A percentile compares a stretch with the other conserved stretches of the same genome.
phyloP scores from a whole-genome alignment of 805 yeast genomes.

The Spencermartinsiella europaea region DNA sequence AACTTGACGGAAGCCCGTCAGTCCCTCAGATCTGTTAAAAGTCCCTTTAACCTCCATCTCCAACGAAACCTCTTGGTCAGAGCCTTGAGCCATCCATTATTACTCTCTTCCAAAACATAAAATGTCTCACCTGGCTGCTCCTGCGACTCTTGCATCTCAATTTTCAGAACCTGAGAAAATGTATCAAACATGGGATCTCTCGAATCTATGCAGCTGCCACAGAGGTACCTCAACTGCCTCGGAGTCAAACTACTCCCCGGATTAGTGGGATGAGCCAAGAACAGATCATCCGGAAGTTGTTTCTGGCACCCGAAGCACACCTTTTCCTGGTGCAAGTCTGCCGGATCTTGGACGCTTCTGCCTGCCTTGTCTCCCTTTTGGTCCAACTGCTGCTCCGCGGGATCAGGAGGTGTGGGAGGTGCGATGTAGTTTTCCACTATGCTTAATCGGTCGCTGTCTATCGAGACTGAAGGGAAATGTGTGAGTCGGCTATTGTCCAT shows the following conservation, averaged over 20 bases:
- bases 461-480: constrained; percentile 24
- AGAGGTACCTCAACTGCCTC: constrained; percentile 1
- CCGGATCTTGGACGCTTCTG: neutral
- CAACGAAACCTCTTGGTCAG: constrained; percentile 38
- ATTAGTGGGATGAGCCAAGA: neutral
- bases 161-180: constrained; percentile 9
- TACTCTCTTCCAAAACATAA: constrained; percentile 12
- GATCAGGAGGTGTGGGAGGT: neutral
- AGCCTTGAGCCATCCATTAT: constrained; percentile 22
- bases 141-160: constrained; percentile 7
- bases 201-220: constrained; percentile 10
- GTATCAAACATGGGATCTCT: neutral
- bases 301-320: neutral
- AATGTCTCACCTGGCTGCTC: constrained; percentile 8
- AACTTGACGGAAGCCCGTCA: too few species aligned
- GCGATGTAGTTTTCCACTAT: constrained; percentile 31
- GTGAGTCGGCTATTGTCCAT: constrained; percentile 36
- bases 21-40: constrained; percentile 34
- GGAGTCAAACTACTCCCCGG: neutral
- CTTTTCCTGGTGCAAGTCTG: neutral
- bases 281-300: neutral
- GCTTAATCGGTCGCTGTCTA: constrained; percentile 15
- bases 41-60: constrained; percentile 48
- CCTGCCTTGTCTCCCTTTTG: neutral
- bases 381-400: neutral